Evolutionary conservation across 2,329 filamentous ascomycete genomes (phyloP), one percentile per base, ranked within the genome.

Genomic region (Colletotrichum sp.): DNA sequence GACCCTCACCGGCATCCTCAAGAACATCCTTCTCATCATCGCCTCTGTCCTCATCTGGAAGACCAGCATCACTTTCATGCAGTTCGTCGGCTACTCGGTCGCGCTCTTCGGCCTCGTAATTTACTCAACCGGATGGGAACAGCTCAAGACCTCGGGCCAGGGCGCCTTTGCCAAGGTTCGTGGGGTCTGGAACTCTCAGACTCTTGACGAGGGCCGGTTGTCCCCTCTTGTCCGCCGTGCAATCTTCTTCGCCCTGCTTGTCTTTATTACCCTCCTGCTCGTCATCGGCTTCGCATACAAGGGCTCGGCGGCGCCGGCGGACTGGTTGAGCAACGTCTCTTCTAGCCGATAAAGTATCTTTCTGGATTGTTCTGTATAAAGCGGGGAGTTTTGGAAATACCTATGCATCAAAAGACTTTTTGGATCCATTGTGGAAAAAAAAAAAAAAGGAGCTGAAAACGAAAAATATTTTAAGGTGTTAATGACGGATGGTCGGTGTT

Each of bases 1-100:
- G 87, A 96, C 95, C 39, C 91, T 98, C 28, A 96, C 93, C 75
- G 95, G 95, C 83, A 95, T 98, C 78, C 91, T 97, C 81, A 98
- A 98, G 87, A 95, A 96, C 84, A 96, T 98, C 77, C 91, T 98
- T 75, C 92, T 98, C 71, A 95, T 98, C 78, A 88, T 90, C 77
- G 90, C 92, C 75, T 95, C 94, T 69, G 94, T 97, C 85, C 84
- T 95, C 81, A 93, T 96, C 83, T 97, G 95, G 93, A 88, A 90
- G 79, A 95, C 95, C 72, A 90, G 91, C 36, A 93, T 97, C 81
- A 90, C 92, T 24, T 82, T 86, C 28, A 89, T 95, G 72, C 95
- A 98, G 86, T 91, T 92, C 80, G 89, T 96, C 82, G 95, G 95
- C 79, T 98, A 98, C 88, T 87, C 89, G 80, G 90, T 96, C 80